phyloP scores from a whole-genome alignment of 345 rosid species.

The Psidium guajava region DNA sequence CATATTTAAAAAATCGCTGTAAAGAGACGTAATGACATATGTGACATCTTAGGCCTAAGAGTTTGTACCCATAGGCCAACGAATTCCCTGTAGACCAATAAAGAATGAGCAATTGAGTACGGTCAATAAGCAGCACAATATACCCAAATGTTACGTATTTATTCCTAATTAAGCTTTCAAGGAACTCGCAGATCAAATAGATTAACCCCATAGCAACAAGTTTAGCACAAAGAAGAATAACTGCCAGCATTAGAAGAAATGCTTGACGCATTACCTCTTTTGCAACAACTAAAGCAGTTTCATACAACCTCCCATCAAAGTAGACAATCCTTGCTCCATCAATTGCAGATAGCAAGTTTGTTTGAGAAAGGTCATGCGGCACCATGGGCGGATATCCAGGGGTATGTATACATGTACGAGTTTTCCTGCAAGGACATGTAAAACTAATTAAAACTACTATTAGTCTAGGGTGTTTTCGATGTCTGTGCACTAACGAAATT shows the following conservation, averaged over 20 bases:
- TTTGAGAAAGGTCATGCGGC: slow-evolving; percentile 50
- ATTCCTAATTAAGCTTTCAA: not conserved
- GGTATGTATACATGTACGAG: slow-evolving; percentile 91
- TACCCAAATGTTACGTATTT: not conserved
- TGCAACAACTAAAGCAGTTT: slow-evolving; percentile 64
- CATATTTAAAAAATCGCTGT: not conserved
- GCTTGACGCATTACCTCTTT: slow-evolving; percentile 41
- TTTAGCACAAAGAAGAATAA: not conserved
- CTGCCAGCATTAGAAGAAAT: not conserved
- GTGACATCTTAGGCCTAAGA: not conserved
- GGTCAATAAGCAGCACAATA: not conserved
- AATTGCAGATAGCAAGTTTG: slow-evolving; percentile 46
- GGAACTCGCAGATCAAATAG: not conserved
- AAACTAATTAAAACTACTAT: not conserved
- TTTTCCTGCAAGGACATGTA: slow-evolving; percentile 36
- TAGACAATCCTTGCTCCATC: slow-evolving; percentile 58
- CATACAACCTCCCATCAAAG: slow-evolving; percentile 65
- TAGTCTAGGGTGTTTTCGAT: not conserved
- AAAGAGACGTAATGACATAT: not conserved
- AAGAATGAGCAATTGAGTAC: not conserved
- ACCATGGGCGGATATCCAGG: slow-evolving; percentile 75
- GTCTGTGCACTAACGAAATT: not conserved
- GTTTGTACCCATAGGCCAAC: not conserved
- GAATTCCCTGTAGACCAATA: not conserved
- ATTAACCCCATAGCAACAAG: not conserved